Evolutionary conservation across 2,329 filamentous ascomycete genomes (phyloP), one percentile per base, ranked within the genome.

Genomic region (Epichloe scottii): DNA sequence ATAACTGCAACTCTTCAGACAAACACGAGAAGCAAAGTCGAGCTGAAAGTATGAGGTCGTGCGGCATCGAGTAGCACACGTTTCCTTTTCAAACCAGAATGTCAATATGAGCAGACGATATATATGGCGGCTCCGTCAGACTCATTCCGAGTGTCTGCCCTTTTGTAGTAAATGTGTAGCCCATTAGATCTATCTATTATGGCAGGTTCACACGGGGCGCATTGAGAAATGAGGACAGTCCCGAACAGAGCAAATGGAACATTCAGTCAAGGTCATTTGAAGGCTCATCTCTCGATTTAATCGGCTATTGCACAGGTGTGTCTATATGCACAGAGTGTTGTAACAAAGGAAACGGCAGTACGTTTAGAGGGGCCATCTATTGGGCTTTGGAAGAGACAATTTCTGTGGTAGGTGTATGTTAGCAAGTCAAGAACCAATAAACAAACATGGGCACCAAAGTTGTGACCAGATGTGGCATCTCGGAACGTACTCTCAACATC

Each of bases 401-500:
- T 69, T 73, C 80, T 84, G 66, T 19, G 50, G 26, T 15, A 3
- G 12, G 8, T 14, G 4, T 15, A 7, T 7, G 63, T 73, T 67
- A 74, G 72, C 58, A 55, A 30, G 26, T 33, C 7, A n/a, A 30
- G 10, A 33, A 12, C 30, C 30, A 30, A 30, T 4, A 30, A 30
- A 30, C 3, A 11, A 30, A 4, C 3, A 30, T 30, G 30, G 30
- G 30, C 10, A 30, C 30, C 30, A 30, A 10, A 30, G 30, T 30
- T 11, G 30, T 30, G 30, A 30, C 3, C 10, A 30, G 8, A 11
- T 30, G 8, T 11, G 30, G 30, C 1, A 30, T 30, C 3, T 11
- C 10, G 30, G 30, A n/a, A 64, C 66, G 61, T 78, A 96, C 90
- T 91, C 84, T 98, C 93, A 68, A 98, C 84, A 72, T 98, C 93